phyloP scores from a whole-genome alignment of 768 basidiomycete genomes.

The Tricholoma matsutake region DNA sequence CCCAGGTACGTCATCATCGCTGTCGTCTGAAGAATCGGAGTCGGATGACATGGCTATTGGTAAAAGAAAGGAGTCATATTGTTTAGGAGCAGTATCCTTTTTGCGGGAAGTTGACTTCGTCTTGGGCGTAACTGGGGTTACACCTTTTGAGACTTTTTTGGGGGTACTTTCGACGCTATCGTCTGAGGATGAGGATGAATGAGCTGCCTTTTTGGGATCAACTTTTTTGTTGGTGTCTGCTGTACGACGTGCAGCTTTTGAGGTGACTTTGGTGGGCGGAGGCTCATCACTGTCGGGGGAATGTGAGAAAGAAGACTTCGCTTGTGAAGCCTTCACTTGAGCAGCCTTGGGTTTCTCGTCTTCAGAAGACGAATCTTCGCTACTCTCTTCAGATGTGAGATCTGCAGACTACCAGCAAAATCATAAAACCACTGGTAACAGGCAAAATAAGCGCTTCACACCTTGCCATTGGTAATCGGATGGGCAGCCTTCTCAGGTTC shows the following conservation, averaged over 20 bases:
- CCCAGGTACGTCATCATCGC: conserved; percentile 1
- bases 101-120: conserved; percentile 6
- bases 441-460: conserved; percentile 13
- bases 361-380: conserved; percentile 41
- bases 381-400: conserved; percentile 43
- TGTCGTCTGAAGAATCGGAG: conserved; percentile 10
- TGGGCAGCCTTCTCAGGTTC: conserved; percentile 29
- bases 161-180: not conserved
- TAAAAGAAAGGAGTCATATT: too few species aligned
- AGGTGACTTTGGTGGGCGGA: conserved; percentile 28
- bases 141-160: not conserved
- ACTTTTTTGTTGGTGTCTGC: conserved; percentile 18
- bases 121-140: not conserved
- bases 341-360: conserved; percentile 59
- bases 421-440: conserved; percentile 1
- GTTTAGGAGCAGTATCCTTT: not conserved
- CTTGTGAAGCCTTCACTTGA: conserved; percentile 39
- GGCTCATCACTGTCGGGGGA: too few species aligned
- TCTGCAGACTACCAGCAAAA: conserved; percentile 23
- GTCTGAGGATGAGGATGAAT: not conserved
- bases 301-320: conserved; percentile 37
- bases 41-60: conserved; percentile 21
- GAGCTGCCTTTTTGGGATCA: not conserved
- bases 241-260: conserved; percentile 12
- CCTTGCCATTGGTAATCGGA: conserved; percentile 30